Conservation (phyloP, 441 rosid genomes). For the Populus hybrid region DNA sequence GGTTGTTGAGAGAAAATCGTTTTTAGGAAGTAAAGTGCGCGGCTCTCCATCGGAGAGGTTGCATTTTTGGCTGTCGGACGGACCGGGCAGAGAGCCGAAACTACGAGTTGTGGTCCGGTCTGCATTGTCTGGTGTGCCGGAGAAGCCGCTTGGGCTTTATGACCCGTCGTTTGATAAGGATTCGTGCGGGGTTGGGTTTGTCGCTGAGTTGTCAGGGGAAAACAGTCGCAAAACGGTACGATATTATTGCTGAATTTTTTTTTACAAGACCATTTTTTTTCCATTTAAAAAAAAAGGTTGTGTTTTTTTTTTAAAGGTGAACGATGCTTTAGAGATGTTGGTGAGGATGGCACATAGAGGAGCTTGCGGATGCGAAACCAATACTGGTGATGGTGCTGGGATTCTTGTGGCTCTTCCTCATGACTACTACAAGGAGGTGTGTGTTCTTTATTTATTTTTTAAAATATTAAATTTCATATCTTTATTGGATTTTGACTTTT, state of each 20-base stretch:
- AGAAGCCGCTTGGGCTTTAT: constrained; percentile 93
- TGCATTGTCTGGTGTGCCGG: constrained; percentile 82
- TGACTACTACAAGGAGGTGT: constrained; percentile 68
- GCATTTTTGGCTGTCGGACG: constrained; percentile 76
- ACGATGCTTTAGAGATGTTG: constrained; percentile 97
- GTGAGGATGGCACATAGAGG: constrained; percentile 95
- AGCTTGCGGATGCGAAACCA: constrained; percentile 97
- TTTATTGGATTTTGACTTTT: not conserved
- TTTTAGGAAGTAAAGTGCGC: constrained; percentile 43
- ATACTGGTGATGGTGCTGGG: constrained; percentile 99
- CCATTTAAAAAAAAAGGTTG: not conserved
- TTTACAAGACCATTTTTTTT: not conserved
- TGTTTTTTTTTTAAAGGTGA: constrained; percentile 39
- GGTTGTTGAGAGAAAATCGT: constrained; percentile 39
- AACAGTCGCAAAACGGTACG: constrained; percentile 89
- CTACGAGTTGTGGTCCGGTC: constrained; percentile 69
- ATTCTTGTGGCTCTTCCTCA: constrained; percentile 94
- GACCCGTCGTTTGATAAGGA: constrained; percentile 95
- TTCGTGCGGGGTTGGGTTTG: constrained; percentile 98
- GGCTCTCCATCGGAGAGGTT: constrained; percentile 49
- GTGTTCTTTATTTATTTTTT: not conserved
- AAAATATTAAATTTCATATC: not conserved
- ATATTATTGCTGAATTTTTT: not conserved
- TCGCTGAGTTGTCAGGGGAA: constrained; percentile 90
- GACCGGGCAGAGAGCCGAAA: constrained; percentile 71